Evolutionary conservation across 2,329 filamentous ascomycete genomes (phyloP).

Genomic region (Alternaria incomplexa): DNA sequence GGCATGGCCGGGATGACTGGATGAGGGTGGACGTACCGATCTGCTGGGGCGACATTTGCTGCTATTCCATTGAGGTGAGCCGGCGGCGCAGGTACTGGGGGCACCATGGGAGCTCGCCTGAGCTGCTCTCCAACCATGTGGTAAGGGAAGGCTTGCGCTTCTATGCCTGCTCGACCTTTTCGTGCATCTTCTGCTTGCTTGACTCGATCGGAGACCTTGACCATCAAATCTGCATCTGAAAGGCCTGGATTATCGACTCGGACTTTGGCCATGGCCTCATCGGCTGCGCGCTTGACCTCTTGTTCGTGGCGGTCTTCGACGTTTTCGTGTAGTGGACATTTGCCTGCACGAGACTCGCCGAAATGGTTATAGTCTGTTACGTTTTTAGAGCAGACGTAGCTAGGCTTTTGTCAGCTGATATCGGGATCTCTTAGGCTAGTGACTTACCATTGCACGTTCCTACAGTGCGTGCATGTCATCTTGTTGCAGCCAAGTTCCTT

Average conservation of each 20-base stretch:
- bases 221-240: slow-evolving; percentile 62
- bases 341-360: slow-evolving; percentile 54
- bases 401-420: slow-evolving; percentile 37
- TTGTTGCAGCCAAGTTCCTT: slow-evolving; percentile 85
- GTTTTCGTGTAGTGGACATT: slow-evolving; percentile 73
- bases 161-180: slow-evolving; percentile 18
- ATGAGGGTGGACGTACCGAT: slow-evolving; percentile 20
- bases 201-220: slow-evolving; percentile 63
- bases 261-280: slow-evolving; percentile 62
- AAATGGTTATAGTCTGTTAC: slow-evolving; percentile 75
- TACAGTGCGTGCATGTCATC: slow-evolving; percentile 72
- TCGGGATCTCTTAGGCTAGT: too few species aligned
- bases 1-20: background rate
- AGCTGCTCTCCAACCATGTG: slow-evolving; percentile 30
- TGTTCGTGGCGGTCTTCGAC: slow-evolving; percentile 64
- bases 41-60: background rate
- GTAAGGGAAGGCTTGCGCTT: slow-evolving; percentile 25
- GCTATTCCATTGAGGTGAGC: background rate
- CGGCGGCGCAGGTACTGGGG: background rate
- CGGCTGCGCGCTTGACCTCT: slow-evolving; percentile 69
- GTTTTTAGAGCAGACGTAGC: slow-evolving; percentile 73
- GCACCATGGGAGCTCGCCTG: slow-evolving; percentile 2
- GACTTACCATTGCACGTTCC: slow-evolving; percentile 61
- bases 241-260: slow-evolving; percentile 66
- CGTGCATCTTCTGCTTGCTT: slow-evolving; percentile 40